Percentiles rank a stretch among this genome's conserved stretches.
These are phyloP conservation scores for Rhizopogon rudus DNA, from an alignment of 768 basidiomycete species.

Conservation along the genomic window DNA sequence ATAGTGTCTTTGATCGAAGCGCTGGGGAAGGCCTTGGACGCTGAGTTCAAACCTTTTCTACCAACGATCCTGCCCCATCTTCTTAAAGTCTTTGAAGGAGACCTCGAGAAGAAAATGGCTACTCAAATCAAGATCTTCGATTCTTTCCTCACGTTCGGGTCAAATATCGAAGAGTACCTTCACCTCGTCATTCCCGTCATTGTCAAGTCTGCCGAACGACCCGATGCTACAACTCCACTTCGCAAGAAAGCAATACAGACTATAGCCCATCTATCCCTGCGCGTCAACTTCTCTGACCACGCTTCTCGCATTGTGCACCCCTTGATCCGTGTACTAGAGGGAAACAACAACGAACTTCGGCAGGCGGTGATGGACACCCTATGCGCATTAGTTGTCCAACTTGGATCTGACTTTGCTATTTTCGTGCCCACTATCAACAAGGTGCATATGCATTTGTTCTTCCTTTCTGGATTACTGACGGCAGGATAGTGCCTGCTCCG, in stretches of 20 bases:
- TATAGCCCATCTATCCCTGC: constrained; percentile 82
- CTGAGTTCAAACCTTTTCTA: constrained; percentile 95
- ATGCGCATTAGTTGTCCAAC: constrained; percentile 86
- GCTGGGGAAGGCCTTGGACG: constrained; percentile 88
- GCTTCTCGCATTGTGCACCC: constrained; percentile 97
- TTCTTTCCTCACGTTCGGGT: constrained; percentile 91
- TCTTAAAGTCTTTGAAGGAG: constrained; percentile 89
- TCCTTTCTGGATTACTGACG: background rate
- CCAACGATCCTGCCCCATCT: constrained; percentile 86
- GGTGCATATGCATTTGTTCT: constrained; percentile 33
- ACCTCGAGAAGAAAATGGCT: constrained; percentile 69
- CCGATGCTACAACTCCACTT: constrained; percentile 66
- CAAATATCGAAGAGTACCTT: constrained; percentile 96
- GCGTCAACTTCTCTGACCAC: constrained; percentile 97
- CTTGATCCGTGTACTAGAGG: constrained; percentile 79
- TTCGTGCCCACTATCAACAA: constrained; percentile 98
- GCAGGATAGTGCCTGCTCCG: constrained; percentile 61
- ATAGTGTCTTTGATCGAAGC: constrained; percentile 92
- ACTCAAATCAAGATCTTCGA: constrained; percentile 92
- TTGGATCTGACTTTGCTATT: constrained; percentile 95
- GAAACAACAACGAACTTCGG: constrained; percentile 71
- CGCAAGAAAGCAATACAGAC: constrained; percentile 89
- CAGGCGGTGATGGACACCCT: constrained; percentile 89
- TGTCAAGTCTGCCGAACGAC: constrained; percentile 83
- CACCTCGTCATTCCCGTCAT: constrained; percentile 96